A percentile compares a stretch with the other conserved stretches of the same genome.
phyloP scores from a whole-genome alignment of 345 rosid genomes.

The Toxicodendron radicans region DNA sequence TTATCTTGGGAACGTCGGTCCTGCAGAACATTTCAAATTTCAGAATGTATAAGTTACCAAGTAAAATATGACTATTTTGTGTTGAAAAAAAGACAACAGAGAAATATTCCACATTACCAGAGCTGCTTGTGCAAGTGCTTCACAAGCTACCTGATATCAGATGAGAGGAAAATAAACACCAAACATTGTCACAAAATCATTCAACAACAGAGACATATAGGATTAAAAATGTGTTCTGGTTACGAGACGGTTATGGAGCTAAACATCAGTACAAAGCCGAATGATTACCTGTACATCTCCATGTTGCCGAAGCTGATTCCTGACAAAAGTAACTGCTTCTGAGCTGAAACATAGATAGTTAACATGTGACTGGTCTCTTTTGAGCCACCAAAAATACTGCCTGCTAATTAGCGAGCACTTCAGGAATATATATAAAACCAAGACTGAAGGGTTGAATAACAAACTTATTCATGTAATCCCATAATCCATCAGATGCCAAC shows the following conservation, averaged over 20 bases:
- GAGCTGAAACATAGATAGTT: constrained; percentile 48
- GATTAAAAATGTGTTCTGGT: not conserved
- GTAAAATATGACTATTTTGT: not conserved
- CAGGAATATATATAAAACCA: not conserved
- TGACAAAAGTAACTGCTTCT: constrained; percentile 70
- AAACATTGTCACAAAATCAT: not conserved
- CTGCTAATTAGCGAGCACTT: not conserved
- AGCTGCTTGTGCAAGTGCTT: constrained; percentile 77
- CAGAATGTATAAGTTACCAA: constrained; percentile 11
- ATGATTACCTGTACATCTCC: constrained; percentile 84
- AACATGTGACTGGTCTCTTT: constrained; percentile 13
- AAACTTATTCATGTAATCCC: constrained; percentile 94
- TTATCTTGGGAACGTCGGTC: constrained; percentile 81
- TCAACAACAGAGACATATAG: not conserved
- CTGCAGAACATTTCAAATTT: constrained; percentile 42
- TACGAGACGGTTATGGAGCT: not conserved
- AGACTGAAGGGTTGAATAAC: constrained; percentile 2
- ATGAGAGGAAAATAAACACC: constrained; percentile 17
- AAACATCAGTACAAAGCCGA: not conserved
- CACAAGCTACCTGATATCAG: constrained; percentile 74
- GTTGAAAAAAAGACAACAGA: not conserved
- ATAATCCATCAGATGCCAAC: constrained; percentile 89
- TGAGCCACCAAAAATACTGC: not conserved
- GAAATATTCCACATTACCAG: constrained; percentile 45
- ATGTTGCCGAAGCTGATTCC: constrained; percentile 78